phyloP scores from a whole-genome alignment of 1,284 basidiomycete species.

The Papiliotrema terrestris region DNA sequence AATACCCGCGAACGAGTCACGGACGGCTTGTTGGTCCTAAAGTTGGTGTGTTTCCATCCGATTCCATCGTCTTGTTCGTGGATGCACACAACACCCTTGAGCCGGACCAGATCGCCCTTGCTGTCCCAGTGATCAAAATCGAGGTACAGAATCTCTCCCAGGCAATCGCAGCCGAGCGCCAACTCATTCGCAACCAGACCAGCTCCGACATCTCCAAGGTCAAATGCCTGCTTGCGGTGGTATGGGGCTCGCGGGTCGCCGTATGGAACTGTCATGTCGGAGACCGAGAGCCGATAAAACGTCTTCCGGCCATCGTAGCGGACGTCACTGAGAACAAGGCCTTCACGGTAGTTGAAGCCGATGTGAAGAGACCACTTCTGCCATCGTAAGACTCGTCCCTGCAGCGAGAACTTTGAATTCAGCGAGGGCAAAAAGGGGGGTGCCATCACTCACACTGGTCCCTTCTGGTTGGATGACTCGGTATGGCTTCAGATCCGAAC shows the following conservation, averaged over 20 bases:
- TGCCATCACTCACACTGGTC: conserved; percentile 54
- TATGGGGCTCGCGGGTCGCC: conserved; percentile 41
- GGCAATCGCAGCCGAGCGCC: conserved; percentile 51
- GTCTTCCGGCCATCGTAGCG: conserved; percentile 41
- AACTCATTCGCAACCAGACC: conserved; percentile 49
- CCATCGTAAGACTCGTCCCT: conserved; percentile 59
- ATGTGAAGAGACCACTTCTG: conserved; percentile 36
- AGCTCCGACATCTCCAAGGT: conserved; percentile 49
- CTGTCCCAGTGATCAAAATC: conserved; percentile 2
- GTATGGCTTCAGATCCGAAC: conserved; percentile 76
- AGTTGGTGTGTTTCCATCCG: conserved; percentile 52
- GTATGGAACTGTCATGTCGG: conserved; percentile 52
- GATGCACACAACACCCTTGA: conserved; percentile 41
- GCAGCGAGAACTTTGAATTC: conserved; percentile 60
- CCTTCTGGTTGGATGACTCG: conserved; percentile 85
- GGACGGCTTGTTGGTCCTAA: conserved; percentile 39
- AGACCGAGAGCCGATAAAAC: conserved; percentile 48
- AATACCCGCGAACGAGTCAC: conserved; percentile 47
- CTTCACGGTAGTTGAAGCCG: conserved; percentile 39
- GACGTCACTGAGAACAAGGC: conserved; percentile 42
- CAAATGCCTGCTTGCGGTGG: conserved; percentile 49
- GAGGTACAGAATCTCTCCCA: conserved; percentile 33
- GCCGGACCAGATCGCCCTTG: neutral
- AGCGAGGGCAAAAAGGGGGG: neutral
- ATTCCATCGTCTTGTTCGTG: conserved; percentile 51